A percentile compares a stretch with the other conserved stretches of the same genome.
Conservation (phyloP, 495 filamentous ascomycete genomes). For the Aspergillus carlsbadensis region DNA sequence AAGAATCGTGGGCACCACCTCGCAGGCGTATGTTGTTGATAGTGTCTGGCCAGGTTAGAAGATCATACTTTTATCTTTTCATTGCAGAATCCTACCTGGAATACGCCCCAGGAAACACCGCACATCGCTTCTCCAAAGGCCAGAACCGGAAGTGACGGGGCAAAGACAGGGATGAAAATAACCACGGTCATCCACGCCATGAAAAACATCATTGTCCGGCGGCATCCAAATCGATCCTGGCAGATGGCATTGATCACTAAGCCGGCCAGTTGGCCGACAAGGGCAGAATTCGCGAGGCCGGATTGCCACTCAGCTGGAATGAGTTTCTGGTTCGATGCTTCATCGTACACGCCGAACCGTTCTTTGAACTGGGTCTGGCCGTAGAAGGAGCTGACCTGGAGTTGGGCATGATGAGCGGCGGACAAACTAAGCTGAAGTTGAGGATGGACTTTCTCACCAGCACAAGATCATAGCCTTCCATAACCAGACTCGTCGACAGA, state of each 20-base stretch:
- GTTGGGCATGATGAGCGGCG: background rate
- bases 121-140: slow-evolving; percentile 20
- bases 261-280: slow-evolving; percentile 58
- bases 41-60: slow-evolving; percentile 25
- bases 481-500: slow-evolving; percentile 40
- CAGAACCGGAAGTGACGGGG: slow-evolving; percentile 17
- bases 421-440: no score
- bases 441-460: slow-evolving; percentile 24
- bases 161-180: slow-evolving; percentile 37
- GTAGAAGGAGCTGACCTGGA: slow-evolving; percentile 30
- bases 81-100: slow-evolving; percentile 28
- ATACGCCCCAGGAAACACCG: slow-evolving; percentile 36
- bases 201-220: slow-evolving; percentile 61
- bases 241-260: slow-evolving; percentile 61
- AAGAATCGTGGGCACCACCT: slow-evolving; percentile 44
- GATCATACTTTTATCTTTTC: background rate
- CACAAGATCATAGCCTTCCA: slow-evolving; percentile 46
- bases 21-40: slow-evolving; percentile 50
- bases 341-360: slow-evolving; percentile 27
- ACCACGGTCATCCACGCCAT: slow-evolving; percentile 43
- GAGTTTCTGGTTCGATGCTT: slow-evolving; percentile 25
- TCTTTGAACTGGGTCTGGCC: slow-evolving; percentile 31
- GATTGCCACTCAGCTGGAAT: slow-evolving; percentile 58
- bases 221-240: slow-evolving; percentile 63
- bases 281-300: slow-evolving; percentile 57